phyloP scores from a whole-genome alignment of 2,329 filamentous ascomycete genomes.

The Ophiocordyceps camponoti-floridani region DNA sequence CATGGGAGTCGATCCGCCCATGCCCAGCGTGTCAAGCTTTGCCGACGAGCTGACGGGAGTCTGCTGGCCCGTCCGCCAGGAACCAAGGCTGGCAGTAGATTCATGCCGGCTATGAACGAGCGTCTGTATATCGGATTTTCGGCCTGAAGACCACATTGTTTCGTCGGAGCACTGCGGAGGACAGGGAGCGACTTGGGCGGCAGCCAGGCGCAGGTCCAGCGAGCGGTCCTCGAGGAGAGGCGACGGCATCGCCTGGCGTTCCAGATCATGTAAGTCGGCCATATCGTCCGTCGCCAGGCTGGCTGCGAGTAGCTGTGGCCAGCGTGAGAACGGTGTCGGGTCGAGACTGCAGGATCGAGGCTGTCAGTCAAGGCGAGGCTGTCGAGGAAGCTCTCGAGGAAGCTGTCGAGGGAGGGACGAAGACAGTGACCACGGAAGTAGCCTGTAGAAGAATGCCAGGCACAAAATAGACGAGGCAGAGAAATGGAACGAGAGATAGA shows the following conservation, averaged over 20 bases:
- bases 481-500: not conserved
- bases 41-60: conserved; percentile 5
- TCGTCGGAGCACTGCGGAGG: conserved; percentile 2
- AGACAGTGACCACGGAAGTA: too few species aligned
- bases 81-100: conserved; percentile 7
- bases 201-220: conserved; percentile 3
- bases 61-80: conserved; percentile 7
- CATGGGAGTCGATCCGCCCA: conserved; percentile 5
- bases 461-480: not conserved
- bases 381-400: not conserved
- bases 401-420: not conserved
- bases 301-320: not conserved
- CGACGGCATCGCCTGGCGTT: conserved; percentile 9
- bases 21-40: conserved; percentile 4
- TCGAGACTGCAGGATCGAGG: not conserved
- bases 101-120: conserved; percentile 9
- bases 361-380: not conserved
- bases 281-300: not conserved
- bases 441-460: not conserved
- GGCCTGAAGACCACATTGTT: conserved; percentile 3
- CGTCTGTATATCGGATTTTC: conserved; percentile 12
- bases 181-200: conserved; percentile 1
- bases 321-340: not conserved
- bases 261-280: conserved; percentile 1
- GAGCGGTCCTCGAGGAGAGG: conserved; percentile 9